These are phyloP conservation scores for Auriscalpium microsporum DNA, from an alignment of 768 basidiomycete genomes.

Conservation along the genomic window DNA sequence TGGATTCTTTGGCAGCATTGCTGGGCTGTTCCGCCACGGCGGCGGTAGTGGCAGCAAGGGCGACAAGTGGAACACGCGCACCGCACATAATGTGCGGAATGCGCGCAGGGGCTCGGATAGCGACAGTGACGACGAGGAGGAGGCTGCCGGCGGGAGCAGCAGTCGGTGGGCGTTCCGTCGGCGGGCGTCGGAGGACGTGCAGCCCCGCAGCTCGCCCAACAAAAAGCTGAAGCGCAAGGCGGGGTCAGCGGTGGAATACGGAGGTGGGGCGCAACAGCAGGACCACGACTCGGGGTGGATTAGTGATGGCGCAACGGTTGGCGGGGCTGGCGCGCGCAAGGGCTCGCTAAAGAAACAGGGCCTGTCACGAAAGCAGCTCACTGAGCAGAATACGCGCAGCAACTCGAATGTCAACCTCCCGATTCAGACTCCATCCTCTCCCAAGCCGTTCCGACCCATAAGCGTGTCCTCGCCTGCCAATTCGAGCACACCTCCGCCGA, in stretches of 20 bases:
- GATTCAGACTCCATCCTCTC: not conserved
- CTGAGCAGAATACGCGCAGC: too few relatives aligned
- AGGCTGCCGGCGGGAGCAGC: not conserved
- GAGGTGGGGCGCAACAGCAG: not conserved
- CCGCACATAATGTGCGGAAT: conserved; percentile 25
- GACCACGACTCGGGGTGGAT: conserved; percentile 15
- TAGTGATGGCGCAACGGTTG: conserved; percentile 9
- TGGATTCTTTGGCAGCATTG: conserved; percentile 12
- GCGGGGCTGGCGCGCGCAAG: conserved; percentile 8
- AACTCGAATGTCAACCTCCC: not conserved
- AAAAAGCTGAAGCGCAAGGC: not conserved
- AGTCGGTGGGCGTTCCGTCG: conserved; percentile 2
- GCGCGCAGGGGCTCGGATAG: conserved; percentile 18
- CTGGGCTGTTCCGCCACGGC: conserved; percentile 9
- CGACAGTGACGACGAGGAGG: conserved; percentile 18
- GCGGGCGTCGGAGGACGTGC: conserved; percentile 5
- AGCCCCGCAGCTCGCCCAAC: not conserved
- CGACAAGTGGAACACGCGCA: conserved; percentile 29
- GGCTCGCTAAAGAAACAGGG: not conserved
- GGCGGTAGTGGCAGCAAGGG: not conserved
- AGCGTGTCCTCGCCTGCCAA: too few relatives aligned
- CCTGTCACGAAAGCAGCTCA: not conserved
- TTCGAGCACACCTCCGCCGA: too few relatives aligned
- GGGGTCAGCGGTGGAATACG: not conserved
- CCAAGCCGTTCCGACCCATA: too few relatives aligned